Evolutionary conservation across 2,329 filamentous ascomycete species (phyloP).

Genomic region (Aspergillus novofumigatus): DNA sequence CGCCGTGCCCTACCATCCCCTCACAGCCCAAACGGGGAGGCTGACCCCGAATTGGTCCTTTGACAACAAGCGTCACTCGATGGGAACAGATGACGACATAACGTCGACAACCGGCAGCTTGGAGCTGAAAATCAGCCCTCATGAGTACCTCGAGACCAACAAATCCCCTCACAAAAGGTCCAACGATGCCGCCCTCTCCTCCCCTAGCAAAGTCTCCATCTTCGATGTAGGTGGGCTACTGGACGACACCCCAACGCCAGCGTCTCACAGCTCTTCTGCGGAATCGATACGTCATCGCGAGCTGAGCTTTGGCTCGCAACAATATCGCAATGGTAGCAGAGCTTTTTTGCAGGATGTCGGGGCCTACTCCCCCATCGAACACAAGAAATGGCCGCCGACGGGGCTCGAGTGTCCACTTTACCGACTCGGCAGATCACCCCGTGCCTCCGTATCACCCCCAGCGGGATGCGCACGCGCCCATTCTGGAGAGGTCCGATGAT

Average conservation of each 20-base stretch:
- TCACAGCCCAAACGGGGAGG: slow-evolving; percentile 22
- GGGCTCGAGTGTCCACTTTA: slow-evolving; percentile 16
- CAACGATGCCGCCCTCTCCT: slow-evolving; percentile 38
- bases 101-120: slow-evolving; percentile 28
- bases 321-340: slow-evolving; percentile 21
- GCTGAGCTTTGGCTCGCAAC: slow-evolving; percentile 3
- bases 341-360: slow-evolving; percentile 34
- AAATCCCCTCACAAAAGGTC: slow-evolving; percentile 27
- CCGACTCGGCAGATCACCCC: slow-evolving; percentile 8
- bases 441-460: slow-evolving; percentile 20
- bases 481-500: slow-evolving; percentile 18
- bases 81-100: slow-evolving; percentile 24
- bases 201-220: slow-evolving; percentile 65
- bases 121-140: slow-evolving; percentile 30
- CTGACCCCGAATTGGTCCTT: slow-evolving; percentile 34
- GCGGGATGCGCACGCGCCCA: slow-evolving; percentile 11
- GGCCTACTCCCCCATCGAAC: slow-evolving; percentile 20
- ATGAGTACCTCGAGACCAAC: slow-evolving; percentile 31
- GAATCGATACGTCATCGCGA: neutral
- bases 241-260: slow-evolving; percentile 35
- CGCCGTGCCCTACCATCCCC: slow-evolving; percentile 29
- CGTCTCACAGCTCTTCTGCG: slow-evolving; percentile 2
- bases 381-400: slow-evolving; percentile 7
- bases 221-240: slow-evolving; percentile 80
- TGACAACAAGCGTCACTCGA: slow-evolving; percentile 10